A percentile compares a stretch with the other conserved stretches of the same genome.
Evolutionary conservation across 2,329 filamentous ascomycete species (phyloP).

Genomic region (Pseudocercospora vitis): DNA sequence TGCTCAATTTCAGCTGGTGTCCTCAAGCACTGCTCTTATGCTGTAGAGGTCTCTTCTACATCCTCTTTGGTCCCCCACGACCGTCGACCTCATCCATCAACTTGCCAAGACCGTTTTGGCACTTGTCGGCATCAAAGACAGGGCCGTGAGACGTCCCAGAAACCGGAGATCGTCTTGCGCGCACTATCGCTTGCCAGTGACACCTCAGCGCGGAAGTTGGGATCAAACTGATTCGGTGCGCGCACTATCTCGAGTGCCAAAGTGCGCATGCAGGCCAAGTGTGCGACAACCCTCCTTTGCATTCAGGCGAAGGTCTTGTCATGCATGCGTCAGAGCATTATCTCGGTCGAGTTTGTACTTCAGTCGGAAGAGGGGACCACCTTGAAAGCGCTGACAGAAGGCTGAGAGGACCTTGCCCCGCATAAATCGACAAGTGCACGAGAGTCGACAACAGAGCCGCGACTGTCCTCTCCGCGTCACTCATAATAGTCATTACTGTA

Average conservation of each 20-base stretch:
- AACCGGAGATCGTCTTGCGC: not conserved
- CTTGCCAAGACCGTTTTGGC: not conserved
- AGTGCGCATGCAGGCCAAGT: not conserved
- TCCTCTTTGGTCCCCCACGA: not conserved
- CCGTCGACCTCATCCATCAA: not conserved
- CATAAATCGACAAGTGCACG: not conserved
- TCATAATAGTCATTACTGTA: slow-evolving; percentile 41
- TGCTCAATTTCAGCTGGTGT: not conserved
- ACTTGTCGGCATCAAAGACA: not conserved
- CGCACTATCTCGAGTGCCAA: not conserved
- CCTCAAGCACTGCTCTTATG: not conserved
- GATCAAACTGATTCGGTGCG: not conserved
- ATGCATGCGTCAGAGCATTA: not conserved
- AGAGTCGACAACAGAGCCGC: not conserved
- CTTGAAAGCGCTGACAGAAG: not conserved
- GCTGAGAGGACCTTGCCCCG: not conserved
- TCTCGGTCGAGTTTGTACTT: not conserved
- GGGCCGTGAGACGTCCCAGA: not conserved
- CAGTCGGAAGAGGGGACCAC: not conserved
- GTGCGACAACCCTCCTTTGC: not conserved
- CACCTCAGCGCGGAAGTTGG: not conserved
- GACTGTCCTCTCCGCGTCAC: slow-evolving; percentile 16
- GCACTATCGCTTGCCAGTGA: not conserved
- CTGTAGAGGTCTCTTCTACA: not conserved
- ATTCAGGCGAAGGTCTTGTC: not conserved